Percentiles rank a stretch among this genome's conserved stretches.
Conservation (phyloP, 805 yeast species). For the Yarrowia sp. region DNA sequence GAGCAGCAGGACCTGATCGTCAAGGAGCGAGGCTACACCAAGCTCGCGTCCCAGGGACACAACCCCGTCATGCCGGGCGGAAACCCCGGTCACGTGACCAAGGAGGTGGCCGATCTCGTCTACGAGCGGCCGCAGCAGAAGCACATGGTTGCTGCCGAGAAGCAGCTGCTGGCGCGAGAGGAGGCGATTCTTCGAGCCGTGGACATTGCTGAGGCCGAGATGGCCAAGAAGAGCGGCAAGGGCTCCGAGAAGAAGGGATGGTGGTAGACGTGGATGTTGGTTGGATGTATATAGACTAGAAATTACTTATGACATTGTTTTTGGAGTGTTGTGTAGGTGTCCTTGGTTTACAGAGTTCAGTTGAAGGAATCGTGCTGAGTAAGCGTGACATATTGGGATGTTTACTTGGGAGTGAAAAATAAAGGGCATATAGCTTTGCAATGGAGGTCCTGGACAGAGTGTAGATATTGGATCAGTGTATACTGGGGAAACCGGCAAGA, state of each 20-base stretch:
- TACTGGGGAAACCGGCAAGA: too few species aligned
- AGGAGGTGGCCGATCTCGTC: constrained; percentile 40
- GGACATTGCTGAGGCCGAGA: constrained; percentile 44
- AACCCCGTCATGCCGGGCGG: constrained; percentile 32
- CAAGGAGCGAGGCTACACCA: constrained; percentile 36
- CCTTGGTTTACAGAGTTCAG: background rate
- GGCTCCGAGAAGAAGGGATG: constrained; percentile 9
- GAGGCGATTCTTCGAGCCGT: constrained; percentile 50
- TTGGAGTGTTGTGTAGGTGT: background rate
- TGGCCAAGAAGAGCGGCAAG: constrained; percentile 19
- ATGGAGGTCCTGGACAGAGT: too few species aligned
- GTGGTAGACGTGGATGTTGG: background rate
- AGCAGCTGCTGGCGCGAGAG: constrained; percentile 65
- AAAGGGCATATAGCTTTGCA: background rate
- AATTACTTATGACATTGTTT: background rate
- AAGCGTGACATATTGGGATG: too few species aligned
- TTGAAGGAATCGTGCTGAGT: too few species aligned
- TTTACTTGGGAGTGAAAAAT: background rate
- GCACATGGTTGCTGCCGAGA: constrained; percentile 73
- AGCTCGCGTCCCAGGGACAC: constrained; percentile 37
- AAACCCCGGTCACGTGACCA: constrained; percentile 36
- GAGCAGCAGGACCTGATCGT: constrained; percentile 62
- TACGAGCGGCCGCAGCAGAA: constrained; percentile 67
- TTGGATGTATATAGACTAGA: background rate
- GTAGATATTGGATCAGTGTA: too few species aligned